Percentiles rank a stretch among this genome's conserved stretches.
Evolutionary conservation across 257 asterid genomes (phyloP).

Genomic region (Scutellaria galericulata): DNA sequence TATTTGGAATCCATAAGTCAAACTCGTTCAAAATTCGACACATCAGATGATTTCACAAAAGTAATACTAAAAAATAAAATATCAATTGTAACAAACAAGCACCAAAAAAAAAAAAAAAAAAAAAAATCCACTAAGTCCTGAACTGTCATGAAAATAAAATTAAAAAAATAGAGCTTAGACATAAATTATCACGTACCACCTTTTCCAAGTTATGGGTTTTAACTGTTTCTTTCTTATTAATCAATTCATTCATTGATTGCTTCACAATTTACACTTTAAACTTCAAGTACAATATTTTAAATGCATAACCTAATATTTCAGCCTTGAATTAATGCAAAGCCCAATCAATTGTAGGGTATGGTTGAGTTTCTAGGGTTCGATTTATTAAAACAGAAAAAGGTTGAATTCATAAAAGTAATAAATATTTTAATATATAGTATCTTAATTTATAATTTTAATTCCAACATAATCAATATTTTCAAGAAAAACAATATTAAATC

Average conservation of each 20-base stretch:
- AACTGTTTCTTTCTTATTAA: slow-evolving; percentile 5
- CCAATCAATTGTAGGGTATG: background rate
- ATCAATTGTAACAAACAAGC: background rate
- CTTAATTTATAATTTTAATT: too few species aligned
- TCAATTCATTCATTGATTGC: background rate
- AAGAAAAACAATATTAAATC: too few species aligned
- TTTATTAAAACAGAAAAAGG: too few species aligned
- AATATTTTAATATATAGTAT: too few species aligned
- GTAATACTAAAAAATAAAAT: background rate
- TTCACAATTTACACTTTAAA: background rate
- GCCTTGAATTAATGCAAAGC: slow-evolving; percentile 11
- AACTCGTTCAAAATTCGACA: too few species aligned
- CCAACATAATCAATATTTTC: too few species aligned
- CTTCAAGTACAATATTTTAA: background rate
- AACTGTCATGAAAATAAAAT: background rate
- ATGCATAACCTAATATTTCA: slow-evolving; percentile 6
- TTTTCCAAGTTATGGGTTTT: slow-evolving; percentile 18
- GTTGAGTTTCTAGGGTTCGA: too few species aligned
- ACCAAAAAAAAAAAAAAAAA: too few species aligned
- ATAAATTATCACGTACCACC: slow-evolving; percentile 16
- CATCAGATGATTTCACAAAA: background rate
- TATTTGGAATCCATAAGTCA: too few species aligned
- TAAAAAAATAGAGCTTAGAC: slow-evolving; percentile 12
- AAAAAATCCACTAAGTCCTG: background rate
- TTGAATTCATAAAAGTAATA: too few species aligned